Base-by-base conservation (phyloP, 2,329 filamentous ascomycete genomes). In the Chaetomium sp. region DNA sequence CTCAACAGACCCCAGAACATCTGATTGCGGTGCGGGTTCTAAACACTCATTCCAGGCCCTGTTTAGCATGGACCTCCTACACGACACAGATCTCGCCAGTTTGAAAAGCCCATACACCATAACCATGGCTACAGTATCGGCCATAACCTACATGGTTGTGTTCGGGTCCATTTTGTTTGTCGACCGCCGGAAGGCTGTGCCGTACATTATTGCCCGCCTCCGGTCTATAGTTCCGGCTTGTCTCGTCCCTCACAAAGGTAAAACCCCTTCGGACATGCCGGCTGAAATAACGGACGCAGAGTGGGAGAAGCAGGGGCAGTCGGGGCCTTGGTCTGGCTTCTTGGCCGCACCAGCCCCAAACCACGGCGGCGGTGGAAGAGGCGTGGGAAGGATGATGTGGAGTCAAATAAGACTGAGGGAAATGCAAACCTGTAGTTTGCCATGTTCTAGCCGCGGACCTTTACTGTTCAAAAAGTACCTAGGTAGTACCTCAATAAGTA, bases 21-120 rank as follows among this genome's bases (percentile, higher is more conserved):
- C 6, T 2, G 25, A 33, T 27, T 1, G 25, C 45, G n/a, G 13
- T 31, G 13, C 12, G 31, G 1, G 13, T n/a, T n/a, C 27, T 29
- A 54, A n/a, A 9, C 50, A 16, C 16, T 33, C 51, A 13, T 9
- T n/a, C 38, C 5, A 57, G 60, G 51, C 60, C 3, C 25, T 62
- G 2, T 62, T 49, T 38, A 62, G 53, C 38, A 62, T 62, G 60
- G 53, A 55, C 10, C 27, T 57, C 27, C 23, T 62, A 4, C 35
- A 50, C 6, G 38, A 62, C 3, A 45, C 47, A 7, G 25, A 47
- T 1, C 51, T 62, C 6, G 31, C 51, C 16, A 8, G 25, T 21
- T 19, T 62, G 9, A 62, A 56, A 27, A 23, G 51, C 4, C 38
- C 35, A 2, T 57, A 49, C 31, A 29, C 31, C 21, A 33, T 21